These are phyloP conservation scores for Megacollybia marginata DNA, from an alignment of 768 basidiomycete species.

Conservation along the genomic window DNA sequence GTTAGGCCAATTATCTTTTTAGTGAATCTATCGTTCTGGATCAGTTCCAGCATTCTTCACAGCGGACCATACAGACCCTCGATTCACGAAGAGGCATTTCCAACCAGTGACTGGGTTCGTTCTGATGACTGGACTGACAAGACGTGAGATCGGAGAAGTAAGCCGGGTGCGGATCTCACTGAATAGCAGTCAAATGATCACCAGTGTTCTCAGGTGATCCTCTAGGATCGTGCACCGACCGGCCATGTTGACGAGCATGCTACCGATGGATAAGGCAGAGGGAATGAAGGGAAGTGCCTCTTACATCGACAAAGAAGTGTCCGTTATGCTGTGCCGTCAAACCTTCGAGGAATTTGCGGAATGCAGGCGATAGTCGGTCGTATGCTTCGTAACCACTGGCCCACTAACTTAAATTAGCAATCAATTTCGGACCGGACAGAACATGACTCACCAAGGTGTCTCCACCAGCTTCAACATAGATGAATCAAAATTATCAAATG, in stretches of 20 bases:
- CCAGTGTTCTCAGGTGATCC: conserved; percentile 51
- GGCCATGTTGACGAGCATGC: conserved; percentile 22
- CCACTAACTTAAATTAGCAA: background rate
- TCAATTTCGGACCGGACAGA: background rate
- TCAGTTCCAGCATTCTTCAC: too few species aligned
- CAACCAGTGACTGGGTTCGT: conserved; percentile 56
- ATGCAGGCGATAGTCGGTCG: conserved; percentile 50
- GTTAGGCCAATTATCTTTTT: conserved; percentile 45
- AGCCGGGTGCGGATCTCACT: conserved; percentile 24
- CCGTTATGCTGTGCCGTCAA: conserved; percentile 50
- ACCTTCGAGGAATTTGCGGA: conserved; percentile 47
- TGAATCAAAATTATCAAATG: background rate
- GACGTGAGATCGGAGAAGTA: background rate
- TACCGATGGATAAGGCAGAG: conserved; percentile 3
- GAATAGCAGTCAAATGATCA: conserved; percentile 37
- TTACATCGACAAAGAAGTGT: conserved; percentile 31
- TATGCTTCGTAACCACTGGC: conserved; percentile 53
- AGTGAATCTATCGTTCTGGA: conserved; percentile 34
- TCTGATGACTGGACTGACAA: conserved; percentile 38
- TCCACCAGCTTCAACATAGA: conserved; percentile 23
- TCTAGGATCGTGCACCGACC: conserved; percentile 30
- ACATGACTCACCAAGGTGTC: conserved; percentile 30
- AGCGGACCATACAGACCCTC: conserved; percentile 17
- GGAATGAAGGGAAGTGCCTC: background rate
- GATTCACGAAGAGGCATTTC: conserved; percentile 51